Evolutionary conservation across 306 rosid genomes (phyloP), one percentile per base, ranked within the genome.

Genomic region (Oxytropis ochrocephala): DNA sequence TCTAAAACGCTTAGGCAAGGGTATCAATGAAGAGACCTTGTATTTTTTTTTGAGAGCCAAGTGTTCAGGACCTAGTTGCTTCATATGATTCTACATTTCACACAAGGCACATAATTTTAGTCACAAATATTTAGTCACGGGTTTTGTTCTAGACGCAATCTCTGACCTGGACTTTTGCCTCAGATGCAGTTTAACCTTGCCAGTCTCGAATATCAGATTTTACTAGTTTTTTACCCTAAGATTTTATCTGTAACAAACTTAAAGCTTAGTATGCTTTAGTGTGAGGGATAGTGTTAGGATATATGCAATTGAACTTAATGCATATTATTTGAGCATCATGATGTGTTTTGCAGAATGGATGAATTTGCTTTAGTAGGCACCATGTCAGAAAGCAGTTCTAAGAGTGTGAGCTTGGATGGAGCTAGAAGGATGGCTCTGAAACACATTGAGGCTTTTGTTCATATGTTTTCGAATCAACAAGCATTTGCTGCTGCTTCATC

Each of bases 391-490:
- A 74, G 85, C 74, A 39, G 54, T 67, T 86, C 97, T 21, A 95
- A 95, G 88, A 86, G 92, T 47, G 97, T 86, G 83, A 89, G 85
- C 87, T 83, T 95, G 84, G 97, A 95, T 74, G 97, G 96, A 33
- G 92, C 97, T 51, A 85, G 97, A 80, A 84, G 89, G 76, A 85
- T 86, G 95, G 99, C 99, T 72, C 71, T 95, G 78, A 95, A 89
- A 75, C 89, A 95, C 87, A 95, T 95, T 49, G 96, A 95, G 79
- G 77, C 91, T 54, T 95, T 95, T 42, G 92, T 95, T 38, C 95
- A 79, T 12, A 83, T 83, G 53, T 95, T 95, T 81, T 91, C 97
- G 49, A 94, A 89, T 83, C 91, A 83, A 65, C 97, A 89, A 74
- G 89, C 95, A 33, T 95, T 95, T 78, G 80, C 97, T 7, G 85